Conservation (phyloP, 306 rosid genomes). For the Lathyrus sativus region DNA sequence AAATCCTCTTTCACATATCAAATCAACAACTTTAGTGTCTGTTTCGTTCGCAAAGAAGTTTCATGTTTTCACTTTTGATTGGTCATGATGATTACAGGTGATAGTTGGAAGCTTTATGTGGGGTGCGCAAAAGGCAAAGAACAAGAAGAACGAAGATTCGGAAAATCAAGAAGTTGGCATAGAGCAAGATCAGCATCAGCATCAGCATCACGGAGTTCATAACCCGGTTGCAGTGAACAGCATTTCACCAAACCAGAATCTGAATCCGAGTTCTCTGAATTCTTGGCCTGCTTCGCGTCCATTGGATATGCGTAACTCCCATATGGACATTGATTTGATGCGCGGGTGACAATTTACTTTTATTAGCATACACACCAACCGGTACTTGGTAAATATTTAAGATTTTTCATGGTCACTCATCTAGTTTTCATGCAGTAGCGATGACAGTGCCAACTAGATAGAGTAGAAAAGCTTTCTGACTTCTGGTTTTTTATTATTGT, state of each 20-base stretch:
- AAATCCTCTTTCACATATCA: not conserved
- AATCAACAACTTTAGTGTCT: not conserved
- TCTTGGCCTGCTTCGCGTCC: constrained; percentile 74
- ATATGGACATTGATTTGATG: constrained; percentile 92
- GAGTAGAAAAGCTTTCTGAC: constrained; percentile 54
- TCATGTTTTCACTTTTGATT: not conserved
- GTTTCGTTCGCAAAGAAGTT: not conserved
- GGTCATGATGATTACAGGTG: constrained; percentile 59
- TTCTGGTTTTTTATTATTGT: constrained; percentile 37
- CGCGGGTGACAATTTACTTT: constrained; percentile 62
- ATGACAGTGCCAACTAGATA: constrained; percentile 48
- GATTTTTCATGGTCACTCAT: constrained; percentile 43
- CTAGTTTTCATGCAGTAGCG: constrained; percentile 55
- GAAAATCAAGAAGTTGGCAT: constrained; percentile 61
- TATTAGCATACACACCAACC: constrained; percentile 6
- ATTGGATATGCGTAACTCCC: constrained; percentile 80
- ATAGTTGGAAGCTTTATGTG: constrained; percentile 89
- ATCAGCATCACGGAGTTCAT: constrained; percentile 39
- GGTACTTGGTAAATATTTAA: constrained; percentile 46
- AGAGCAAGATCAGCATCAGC: constrained; percentile 45
- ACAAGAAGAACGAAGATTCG: constrained; percentile 56
- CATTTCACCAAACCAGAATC: constrained; percentile 58
- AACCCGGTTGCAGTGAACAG: constrained; percentile 49
- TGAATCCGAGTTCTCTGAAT: constrained; percentile 60
- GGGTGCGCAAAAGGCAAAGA: constrained; percentile 76